Conservation (phyloP, 345 rosid genomes). For the rapeseed (Brassica napus) region DNA sequence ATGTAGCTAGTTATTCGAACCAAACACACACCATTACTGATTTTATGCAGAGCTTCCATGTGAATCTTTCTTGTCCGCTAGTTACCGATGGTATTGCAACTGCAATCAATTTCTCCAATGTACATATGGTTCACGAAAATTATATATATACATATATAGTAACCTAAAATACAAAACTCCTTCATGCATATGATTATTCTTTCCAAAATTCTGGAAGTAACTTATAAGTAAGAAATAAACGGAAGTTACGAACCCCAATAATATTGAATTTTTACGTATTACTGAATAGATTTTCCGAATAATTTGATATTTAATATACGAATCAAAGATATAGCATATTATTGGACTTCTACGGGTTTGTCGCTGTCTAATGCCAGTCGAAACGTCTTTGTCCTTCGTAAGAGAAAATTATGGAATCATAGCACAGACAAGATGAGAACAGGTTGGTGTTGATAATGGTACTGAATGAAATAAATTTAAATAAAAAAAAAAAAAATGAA, state of each 20-base stretch:
- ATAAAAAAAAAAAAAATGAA: too few relatives aligned
- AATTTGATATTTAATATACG: neutral
- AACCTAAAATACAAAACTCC: too few relatives aligned
- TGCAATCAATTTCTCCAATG: conserved; percentile 24
- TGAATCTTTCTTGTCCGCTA: conserved; percentile 31
- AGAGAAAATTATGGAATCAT: neutral
- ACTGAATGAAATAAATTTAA: neutral
- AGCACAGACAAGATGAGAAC: conserved; percentile 5
- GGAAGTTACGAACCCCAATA: too few relatives aligned
- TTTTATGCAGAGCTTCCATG: conserved; percentile 28
- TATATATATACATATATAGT: too few relatives aligned
- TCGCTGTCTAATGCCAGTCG: conserved; percentile 16
- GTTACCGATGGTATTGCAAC: conserved; percentile 22
- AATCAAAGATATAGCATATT: neutral
- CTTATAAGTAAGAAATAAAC: too few relatives aligned
- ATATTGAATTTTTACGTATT: neutral
- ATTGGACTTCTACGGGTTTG: neutral
- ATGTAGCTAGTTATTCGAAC: neutral
- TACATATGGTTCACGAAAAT: neutral
- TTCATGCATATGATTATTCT: too few relatives aligned
- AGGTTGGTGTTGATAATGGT: conserved; percentile 12
- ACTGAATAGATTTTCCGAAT: neutral
- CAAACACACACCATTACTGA: conserved; percentile 21
- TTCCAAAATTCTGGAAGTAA: neutral
- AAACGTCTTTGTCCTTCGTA: conserved; percentile 19